These are phyloP conservation scores for Mucor saturninus DNA, from an alignment of 371 early-diverging fungal genomes.

Conservation along the genomic window DNA sequence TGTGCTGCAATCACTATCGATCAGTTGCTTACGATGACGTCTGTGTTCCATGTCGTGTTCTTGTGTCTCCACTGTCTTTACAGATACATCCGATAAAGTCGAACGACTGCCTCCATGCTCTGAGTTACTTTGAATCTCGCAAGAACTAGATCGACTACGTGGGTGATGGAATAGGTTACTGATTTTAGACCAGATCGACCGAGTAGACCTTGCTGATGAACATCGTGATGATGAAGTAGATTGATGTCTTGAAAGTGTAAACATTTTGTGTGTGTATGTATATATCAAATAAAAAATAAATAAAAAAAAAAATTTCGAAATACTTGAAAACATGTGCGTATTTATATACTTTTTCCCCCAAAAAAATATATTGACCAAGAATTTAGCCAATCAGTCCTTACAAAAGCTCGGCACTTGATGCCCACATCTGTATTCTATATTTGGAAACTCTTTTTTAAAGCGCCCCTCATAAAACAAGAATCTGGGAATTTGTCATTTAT, in stretches of 20 bases:
- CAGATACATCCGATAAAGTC: slow-evolving; percentile 26
- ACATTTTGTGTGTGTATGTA: background rate
- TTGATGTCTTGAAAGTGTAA: slow-evolving; percentile 6
- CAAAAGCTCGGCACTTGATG: slow-evolving; percentile 15
- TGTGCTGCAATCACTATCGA: slow-evolving; percentile 10
- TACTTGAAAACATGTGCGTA: background rate
- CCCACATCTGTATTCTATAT: slow-evolving; percentile 5
- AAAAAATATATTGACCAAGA: slow-evolving; percentile 5
- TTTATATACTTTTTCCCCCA: slow-evolving; percentile 15
- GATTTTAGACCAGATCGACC: slow-evolving; percentile 28
- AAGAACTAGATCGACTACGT: slow-evolving; percentile 5
- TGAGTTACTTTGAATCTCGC: slow-evolving; percentile 8
- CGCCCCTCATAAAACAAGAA: background rate
- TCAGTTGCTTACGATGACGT: slow-evolving; percentile 32
- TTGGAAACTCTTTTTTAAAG: background rate
- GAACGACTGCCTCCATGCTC: slow-evolving; percentile 18
- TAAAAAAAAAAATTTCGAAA: slow-evolving; percentile 7
- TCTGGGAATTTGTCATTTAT: background rate
- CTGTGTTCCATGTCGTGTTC: slow-evolving; percentile 10
- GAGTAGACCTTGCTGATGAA: slow-evolving; percentile 22
- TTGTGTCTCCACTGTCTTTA: slow-evolving; percentile 9
- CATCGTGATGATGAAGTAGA: slow-evolving; percentile 13
- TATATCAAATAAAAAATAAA: background rate
- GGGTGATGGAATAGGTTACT: slow-evolving; percentile 16
- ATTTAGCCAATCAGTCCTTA: slow-evolving; percentile 15